Conservation (phyloP, 352 stramenopile genomes). For the Phytopythium helicoides region DNA sequence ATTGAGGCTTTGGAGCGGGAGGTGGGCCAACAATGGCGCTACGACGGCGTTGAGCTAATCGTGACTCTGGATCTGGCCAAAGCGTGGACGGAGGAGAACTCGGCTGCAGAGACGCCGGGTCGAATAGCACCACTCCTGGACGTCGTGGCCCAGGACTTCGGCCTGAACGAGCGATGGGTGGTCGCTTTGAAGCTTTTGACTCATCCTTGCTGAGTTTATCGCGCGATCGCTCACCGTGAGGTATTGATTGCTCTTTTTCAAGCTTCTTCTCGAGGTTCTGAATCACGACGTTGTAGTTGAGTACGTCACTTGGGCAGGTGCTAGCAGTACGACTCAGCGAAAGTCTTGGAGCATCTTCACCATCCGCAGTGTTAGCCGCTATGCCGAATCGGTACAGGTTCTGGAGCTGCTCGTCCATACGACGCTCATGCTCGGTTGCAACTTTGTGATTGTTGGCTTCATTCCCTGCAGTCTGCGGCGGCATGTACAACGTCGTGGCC, state of each 20-base stretch:
- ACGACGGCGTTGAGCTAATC: not conserved
- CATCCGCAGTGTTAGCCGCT: constrained; percentile 21
- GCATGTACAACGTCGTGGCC: constrained; percentile 55
- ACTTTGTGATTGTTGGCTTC: constrained; percentile 4
- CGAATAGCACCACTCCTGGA: constrained; percentile 45
- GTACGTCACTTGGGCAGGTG: constrained; percentile 53
- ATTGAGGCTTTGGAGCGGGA: not conserved
- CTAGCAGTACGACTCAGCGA: constrained; percentile 42
- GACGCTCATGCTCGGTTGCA: constrained; percentile 19
- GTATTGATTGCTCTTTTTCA: constrained; percentile 9
- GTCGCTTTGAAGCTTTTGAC: too few relatives aligned
- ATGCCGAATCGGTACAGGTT: constrained; percentile 62
- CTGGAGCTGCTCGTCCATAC: constrained; percentile 57
- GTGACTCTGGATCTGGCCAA: not conserved
- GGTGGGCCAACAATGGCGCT: not conserved
- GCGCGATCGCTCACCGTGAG: constrained; percentile 3
- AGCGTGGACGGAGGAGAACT: not conserved
- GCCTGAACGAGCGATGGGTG: too few relatives aligned
- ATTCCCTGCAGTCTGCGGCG: constrained; percentile 2
- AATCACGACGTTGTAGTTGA: constrained; percentile 66
- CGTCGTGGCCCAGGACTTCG: not conserved
- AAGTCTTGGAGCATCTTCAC: constrained; percentile 1
- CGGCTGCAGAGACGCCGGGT: constrained; percentile 30
- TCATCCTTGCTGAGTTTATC: too few relatives aligned
- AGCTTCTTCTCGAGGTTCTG: constrained; percentile 51